Percentiles rank a stretch among this genome's conserved stretches.
phyloP scores from a whole-genome alignment of 2,329 filamentous ascomycete genomes.

The Mycosphaerelloides madeirae region DNA sequence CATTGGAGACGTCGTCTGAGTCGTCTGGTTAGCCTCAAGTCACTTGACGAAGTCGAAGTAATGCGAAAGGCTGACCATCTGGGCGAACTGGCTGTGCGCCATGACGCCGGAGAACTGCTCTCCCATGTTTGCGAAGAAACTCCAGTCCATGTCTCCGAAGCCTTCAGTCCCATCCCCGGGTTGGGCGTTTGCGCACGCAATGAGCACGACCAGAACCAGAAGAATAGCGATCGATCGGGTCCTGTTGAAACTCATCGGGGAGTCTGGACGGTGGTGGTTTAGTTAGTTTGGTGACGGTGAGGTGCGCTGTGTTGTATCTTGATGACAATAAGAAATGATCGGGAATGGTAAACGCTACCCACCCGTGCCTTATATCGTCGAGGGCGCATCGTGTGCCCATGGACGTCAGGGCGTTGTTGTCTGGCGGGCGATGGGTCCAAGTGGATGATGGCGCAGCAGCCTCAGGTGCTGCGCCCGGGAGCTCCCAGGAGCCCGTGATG shows the following conservation, averaged over 20 bases:
- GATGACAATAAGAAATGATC: constrained; percentile 2
- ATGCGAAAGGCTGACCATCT: constrained; percentile 2
- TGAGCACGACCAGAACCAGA: constrained; percentile 1
- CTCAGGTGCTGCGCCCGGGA: background rate
- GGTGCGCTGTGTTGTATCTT: background rate
- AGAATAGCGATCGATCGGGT: constrained; percentile 1
- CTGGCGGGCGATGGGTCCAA: background rate
- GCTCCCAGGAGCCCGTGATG: background rate
- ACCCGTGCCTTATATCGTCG: background rate
- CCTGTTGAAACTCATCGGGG: constrained; percentile 4
- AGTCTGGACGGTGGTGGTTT: background rate
- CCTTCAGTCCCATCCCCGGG: background rate
- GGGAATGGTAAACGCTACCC: background rate
- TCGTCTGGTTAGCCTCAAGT: background rate
- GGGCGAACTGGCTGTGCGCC: constrained; percentile 2
- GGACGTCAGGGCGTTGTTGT: background rate
- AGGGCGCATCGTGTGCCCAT: background rate
- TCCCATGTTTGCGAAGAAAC: constrained; percentile 2
- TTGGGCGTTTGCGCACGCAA: constrained; percentile 5
- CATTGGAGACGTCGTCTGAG: background rate
- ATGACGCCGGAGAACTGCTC: constrained; percentile 5
- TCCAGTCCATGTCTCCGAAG: constrained; percentile 8
- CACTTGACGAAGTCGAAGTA: background rate
- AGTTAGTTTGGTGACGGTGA: background rate
- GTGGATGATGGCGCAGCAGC: background rate